A percentile compares a stretch with the other conserved stretches of the same genome.
Evolutionary conservation across 108 stramenopile species (phyloP).

Genomic region (Mediolabrus comicus): DNA sequence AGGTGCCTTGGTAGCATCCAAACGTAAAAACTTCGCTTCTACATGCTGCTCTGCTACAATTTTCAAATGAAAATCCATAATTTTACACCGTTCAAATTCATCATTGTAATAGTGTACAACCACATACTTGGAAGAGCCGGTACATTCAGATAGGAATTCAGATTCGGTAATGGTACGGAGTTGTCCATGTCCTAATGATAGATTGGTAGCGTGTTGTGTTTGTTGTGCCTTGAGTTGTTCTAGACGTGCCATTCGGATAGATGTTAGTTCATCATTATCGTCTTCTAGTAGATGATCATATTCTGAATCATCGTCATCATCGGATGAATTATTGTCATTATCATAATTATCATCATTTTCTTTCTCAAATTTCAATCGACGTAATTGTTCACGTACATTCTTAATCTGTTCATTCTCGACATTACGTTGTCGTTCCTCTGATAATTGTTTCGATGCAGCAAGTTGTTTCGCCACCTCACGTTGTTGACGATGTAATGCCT

Average conservation of each 20-base stretch:
- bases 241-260: conserved; percentile 84
- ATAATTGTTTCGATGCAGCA: conserved; percentile 7
- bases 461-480: conserved; percentile 18
- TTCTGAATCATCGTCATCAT: conserved; percentile 39
- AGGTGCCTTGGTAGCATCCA: conserved; percentile 95
- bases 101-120: conserved; percentile 95
- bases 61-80: conserved; percentile 95
- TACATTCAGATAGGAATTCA: conserved; percentile 93
- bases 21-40: conserved; percentile 88
- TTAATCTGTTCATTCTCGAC: conserved; percentile 29
- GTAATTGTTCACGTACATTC: conserved; percentile 38
- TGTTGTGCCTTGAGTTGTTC: conserved; percentile 72
- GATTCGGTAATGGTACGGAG: conserved; percentile 93
- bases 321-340: conserved; percentile 44
- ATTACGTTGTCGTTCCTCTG: conserved; percentile 10
- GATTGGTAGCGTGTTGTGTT: conserved; percentile 55
- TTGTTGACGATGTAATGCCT: conserved; percentile 40
- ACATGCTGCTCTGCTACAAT: conserved; percentile 72
- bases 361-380: conserved; percentile 37
- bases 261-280: conserved; percentile 68
- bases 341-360: conserved; percentile 20
- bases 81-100: conserved; percentile 92
- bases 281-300: conserved; percentile 39
- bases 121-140: conserved; percentile 63
- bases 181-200: conserved; percentile 95